Base-by-base conservation (phyloP, 2,329 filamentous ascomycete species). In the Raffaelea albimanens region DNA sequence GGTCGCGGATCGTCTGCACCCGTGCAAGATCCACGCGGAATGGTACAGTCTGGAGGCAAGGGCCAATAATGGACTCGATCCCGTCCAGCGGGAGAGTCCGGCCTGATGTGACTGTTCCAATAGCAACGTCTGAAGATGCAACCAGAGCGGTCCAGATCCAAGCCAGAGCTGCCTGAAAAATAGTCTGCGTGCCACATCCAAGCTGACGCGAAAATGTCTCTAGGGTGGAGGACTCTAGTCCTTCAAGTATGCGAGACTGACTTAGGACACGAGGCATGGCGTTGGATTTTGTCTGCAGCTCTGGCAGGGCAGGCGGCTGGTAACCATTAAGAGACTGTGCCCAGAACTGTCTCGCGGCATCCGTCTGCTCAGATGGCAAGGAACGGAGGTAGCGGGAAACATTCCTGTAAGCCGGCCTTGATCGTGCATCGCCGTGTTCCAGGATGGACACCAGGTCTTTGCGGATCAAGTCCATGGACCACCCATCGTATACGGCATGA, bases 401-500 rank as follows among this genome's bases (percentile, higher is more conserved):
- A 0, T 73, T 58, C 0, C 70, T 65, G 55, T 87, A 95, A 22
- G 80, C 71, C 1, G 79, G 76, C 23, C 82, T 70, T 1, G 55
- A 39, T 0, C 54, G 34, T 2, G 66, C 52, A 4, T 44, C 14
- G 1, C 52, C 46, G 9, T 60, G 58, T 23, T 45, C 44, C 0
- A 85, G 57, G 2, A 84, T 54, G 0, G 57, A 58, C 4, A 75
- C 69, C 4, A 95, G 65, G 59, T 95, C 87, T 22, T 73, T 67
- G 14, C 87, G 56, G 0, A 94, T 63, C 25, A 91, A 68, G 45
- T 95, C 85, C 58, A 89, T 75, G 0, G 88, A 90, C 90, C 90
- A 96, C n/a, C 89, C 90, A 62, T 96, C 90, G 58, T 95, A 96
- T 1, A 94, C 61, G 1, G 87, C 81, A 63, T 96, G 90, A 59